Conservation (phyloP, 2,329 filamentous ascomycete species). For the Verticillium longisporum region DNA sequence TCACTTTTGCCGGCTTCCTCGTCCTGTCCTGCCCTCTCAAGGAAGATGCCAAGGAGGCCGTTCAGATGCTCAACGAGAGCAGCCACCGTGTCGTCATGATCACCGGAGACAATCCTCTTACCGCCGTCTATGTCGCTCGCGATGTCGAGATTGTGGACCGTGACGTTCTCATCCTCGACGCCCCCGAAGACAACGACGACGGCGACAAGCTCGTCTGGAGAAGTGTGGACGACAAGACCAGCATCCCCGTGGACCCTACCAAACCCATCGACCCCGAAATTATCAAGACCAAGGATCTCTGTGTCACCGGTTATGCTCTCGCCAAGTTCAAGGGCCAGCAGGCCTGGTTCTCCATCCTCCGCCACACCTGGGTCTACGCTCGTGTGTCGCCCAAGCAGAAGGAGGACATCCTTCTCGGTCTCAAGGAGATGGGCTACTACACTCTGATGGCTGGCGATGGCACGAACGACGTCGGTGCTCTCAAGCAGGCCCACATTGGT, state of each 20-base stretch:
- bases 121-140: constrained; percentile 88
- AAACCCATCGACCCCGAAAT: constrained; percentile 77
- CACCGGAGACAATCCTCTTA: constrained; percentile 95
- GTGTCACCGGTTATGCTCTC: constrained; percentile 90
- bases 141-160: constrained; percentile 97
- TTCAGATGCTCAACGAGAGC: constrained; percentile 97
- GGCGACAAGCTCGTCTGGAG: constrained; percentile 86
- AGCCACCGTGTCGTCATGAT: constrained; percentile 99
- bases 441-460: constrained; percentile 98
- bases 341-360: constrained; percentile 70
- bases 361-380: constrained; percentile 95
- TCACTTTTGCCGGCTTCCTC: constrained; percentile 90
- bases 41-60: constrained; percentile 87
- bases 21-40: constrained; percentile 94
- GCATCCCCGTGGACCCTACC: constrained; percentile 77
- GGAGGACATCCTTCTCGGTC: constrained; percentile 92
- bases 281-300: constrained; percentile 80
- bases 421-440: constrained; percentile 95
- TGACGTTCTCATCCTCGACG: constrained; percentile 89
- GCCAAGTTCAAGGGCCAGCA: constrained; percentile 78
- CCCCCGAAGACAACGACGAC: constrained; percentile 80
- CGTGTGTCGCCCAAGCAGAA: constrained; percentile 98
- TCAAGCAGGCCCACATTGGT: constrained; percentile 97
- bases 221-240: constrained; percentile 85
- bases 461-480: constrained; percentile 93